Evolutionary conservation across 176 grass and related monocot species (phyloP), one percentile per base, ranked within the genome.

Genomic region (Aegilops longissima): DNA sequence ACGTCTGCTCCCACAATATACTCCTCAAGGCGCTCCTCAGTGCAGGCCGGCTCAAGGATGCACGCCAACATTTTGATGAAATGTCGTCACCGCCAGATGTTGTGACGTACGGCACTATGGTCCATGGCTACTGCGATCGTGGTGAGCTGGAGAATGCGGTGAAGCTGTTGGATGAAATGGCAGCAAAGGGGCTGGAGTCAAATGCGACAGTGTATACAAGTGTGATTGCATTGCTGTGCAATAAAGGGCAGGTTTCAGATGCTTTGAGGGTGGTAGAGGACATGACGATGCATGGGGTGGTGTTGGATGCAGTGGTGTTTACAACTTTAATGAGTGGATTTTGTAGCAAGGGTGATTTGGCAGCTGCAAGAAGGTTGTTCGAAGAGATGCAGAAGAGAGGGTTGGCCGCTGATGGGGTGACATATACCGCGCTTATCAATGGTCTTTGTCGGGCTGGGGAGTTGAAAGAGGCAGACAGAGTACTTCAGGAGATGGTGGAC

Each of bases 301-400:
- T 21, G 61, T 87, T 94, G 73, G 96, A 98, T 63, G 83, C 85
- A 38, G 70, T 52, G 3, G 39, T 94, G 76, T 95, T 94, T 74
- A 95, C 96, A 23, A 92, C 88, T 25, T 47, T 98, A 79, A 92
- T 98, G 65, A 87, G 91, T 83, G 93, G 90, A 21, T 94, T 94
- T 78, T 94, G 91, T 83, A 93, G 84, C 61, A 89, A 83, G 72
- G 90, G 96, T 54, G 86, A 98, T 83, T 74, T 95, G 65, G 86
- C 61, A 77, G 82, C 92, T 39, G 93, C 89, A 56, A 87, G 90
- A 83, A 80, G 63, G 64, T 85, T 89, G 86, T 87, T 98, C 44
- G 90, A 91, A 62, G 92, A 94, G 77, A 98, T 98, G 96, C 91
- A 81, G 77, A 91, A 78, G 67, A 91, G 74, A 69, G 82, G 86